Evolutionary conservation across 2,329 filamentous ascomycete species (phyloP).

Genomic region (Apiospora arundinis): DNA sequence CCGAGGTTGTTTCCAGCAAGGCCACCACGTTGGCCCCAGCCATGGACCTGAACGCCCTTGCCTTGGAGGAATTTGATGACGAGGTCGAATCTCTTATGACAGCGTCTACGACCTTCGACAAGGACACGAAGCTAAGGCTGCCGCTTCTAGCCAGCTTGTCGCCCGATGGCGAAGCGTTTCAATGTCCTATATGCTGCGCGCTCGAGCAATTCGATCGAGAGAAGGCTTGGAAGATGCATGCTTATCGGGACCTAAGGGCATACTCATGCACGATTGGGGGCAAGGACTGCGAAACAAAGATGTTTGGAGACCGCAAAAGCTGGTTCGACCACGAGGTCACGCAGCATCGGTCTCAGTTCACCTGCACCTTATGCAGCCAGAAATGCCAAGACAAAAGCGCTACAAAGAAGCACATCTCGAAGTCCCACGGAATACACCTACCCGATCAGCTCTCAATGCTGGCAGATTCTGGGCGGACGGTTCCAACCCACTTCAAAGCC

Average conservation of each 20-base stretch:
- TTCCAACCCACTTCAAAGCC: not conserved
- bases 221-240: not conserved
- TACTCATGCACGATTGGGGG: not conserved
- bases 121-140: not conserved
- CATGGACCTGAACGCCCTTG: not conserved
- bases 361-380: not conserved
- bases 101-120: not conserved
- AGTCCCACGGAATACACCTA: not conserved
- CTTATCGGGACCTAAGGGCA: not conserved
- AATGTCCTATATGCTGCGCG: not conserved
- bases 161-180: not conserved
- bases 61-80: not conserved
- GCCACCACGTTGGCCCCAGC: not conserved
- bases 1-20: not conserved
- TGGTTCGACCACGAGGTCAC: not conserved
- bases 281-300: not conserved
- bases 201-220: not conserved
- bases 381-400: not conserved
- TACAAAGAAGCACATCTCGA: not conserved
- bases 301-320: not conserved
- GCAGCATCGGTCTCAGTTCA: not conserved
- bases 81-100: not conserved
- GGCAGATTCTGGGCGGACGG: not conserved
- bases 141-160: not conserved
- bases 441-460: not conserved